Base-by-base conservation (phyloP, 805 yeast species). In the Saturnispora saitoi region DNA sequence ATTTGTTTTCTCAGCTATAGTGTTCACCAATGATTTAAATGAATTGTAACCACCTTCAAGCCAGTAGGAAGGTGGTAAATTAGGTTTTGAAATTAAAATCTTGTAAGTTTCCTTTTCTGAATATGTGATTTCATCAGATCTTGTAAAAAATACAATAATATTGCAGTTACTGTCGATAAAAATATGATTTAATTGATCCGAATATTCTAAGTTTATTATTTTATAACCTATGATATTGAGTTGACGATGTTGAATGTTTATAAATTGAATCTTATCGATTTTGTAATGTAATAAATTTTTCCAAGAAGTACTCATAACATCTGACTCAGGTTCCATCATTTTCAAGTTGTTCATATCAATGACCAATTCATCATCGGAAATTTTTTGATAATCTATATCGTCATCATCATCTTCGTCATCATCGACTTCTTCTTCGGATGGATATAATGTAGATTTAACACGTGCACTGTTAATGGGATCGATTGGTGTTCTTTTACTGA, bases 21-120 rank as follows among this genome's bases (percentile, higher is more conserved):
- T 24, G 22, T 22, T 28, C 0, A 34, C 32, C 32, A 30, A 30
- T 32, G 17, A 4, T 30, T 48, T 48, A 10, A 52, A 52, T 4
- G 51, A 24, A 9, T 45, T 20, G 14, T 44, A 50, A 1, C 78
- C 78, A 22, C 79, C 79, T 19, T 67, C 56, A 26, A 75, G 52
- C 32, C 58, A 53, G 28, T 39, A 52, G 3, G 24, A 34, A 14
- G 42, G 48, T 31, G 29, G 43, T 14, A 32, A 48, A 50, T 22
- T 31, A n/a, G 26, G 31, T 19, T n/a, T 22, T 22, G 42, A 30
- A 2, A 14, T 11, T n/a, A 52, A 11, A 10, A 31, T 32, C 4
- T 29, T 43, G 10, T 34, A 45, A 9, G 44, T 17, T n/a, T 17
- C 37, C n/a, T 10, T 17, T 51, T 51, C 54, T 10, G 42, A 31